Conservation (phyloP, 23 red algal genomes). For the Agarophyton chilense region DNA sequence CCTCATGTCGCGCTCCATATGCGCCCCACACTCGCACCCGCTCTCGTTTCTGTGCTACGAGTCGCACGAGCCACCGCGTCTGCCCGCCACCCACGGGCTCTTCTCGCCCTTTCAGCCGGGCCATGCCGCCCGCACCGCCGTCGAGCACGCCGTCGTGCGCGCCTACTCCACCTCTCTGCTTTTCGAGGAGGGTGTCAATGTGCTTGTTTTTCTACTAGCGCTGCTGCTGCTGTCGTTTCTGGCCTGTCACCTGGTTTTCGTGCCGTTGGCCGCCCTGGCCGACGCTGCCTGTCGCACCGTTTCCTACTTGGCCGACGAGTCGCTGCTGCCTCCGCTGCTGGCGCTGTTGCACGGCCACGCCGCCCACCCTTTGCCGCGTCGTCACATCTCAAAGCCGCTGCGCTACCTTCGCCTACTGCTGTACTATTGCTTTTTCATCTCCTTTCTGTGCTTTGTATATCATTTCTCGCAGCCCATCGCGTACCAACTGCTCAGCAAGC, state of each 20-base stretch:
- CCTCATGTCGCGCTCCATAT: background rate
- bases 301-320: background rate
- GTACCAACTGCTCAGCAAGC: background rate
- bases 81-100: background rate
- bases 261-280: slow-evolving; percentile 9
- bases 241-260: slow-evolving; percentile 14
- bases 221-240: background rate
- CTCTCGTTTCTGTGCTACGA: slow-evolving; percentile 11
- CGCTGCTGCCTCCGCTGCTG: background rate
- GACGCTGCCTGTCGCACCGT: slow-evolving; percentile 1
- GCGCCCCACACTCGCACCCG: background rate
- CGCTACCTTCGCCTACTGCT: slow-evolving; percentile 14
- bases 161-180: slow-evolving; percentile 17
- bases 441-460: slow-evolving; percentile 47
- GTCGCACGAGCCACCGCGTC: background rate
- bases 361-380: slow-evolving; percentile 1
- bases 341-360: slow-evolving; percentile 9
- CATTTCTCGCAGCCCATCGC: slow-evolving; percentile 25
- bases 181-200: slow-evolving; percentile 26
- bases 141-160: slow-evolving; percentile 2
- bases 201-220: slow-evolving; percentile 17
- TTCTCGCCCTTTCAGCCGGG: background rate
- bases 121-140: background rate
- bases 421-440: slow-evolving; percentile 15
- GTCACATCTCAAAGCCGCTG: slow-evolving; percentile 13